phyloP scores from a whole-genome alignment of 768 basidiomycete species.

The Boletellus ananiceps region DNA sequence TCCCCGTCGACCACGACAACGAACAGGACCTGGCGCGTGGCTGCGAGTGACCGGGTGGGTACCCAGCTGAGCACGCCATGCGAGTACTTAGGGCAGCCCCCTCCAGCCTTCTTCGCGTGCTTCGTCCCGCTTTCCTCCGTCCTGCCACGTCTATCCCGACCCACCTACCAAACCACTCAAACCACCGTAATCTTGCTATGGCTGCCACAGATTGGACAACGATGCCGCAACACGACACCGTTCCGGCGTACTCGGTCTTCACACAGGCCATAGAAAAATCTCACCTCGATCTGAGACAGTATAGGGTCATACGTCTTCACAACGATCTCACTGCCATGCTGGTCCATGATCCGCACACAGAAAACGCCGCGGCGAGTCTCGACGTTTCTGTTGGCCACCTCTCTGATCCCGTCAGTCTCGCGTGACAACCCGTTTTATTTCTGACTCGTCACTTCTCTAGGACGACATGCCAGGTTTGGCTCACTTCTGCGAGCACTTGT shows the following conservation, averaged over 20 bases:
- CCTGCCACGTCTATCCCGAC: neutral
- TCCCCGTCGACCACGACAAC: neutral
- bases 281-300: constrained; percentile 72
- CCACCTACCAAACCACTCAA: neutral
- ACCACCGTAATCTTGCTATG: constrained; percentile 22
- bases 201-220: constrained; percentile 18
- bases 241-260: constrained; percentile 53
- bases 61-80: constrained; percentile 5
- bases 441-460: constrained; percentile 31
- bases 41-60: constrained; percentile 22
- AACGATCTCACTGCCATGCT: constrained; percentile 88
- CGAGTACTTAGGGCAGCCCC: neutral
- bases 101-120: neutral
- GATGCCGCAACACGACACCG: constrained; percentile 10
- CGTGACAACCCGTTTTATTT: neutral
- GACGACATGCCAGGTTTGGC: constrained; percentile 90
- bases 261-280: constrained; percentile 62
- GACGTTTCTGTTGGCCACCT: constrained; percentile 95
- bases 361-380: constrained; percentile 92
- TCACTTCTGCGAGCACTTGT: constrained; percentile 92
- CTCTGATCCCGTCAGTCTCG: constrained; percentile 73
- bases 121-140: constrained; percentile 12
- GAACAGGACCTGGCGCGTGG: constrained; percentile 15
- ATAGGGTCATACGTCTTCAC: constrained; percentile 75
- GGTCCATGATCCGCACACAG: constrained; percentile 78